Evolutionary conservation across 2,329 filamentous ascomycete genomes (phyloP).

Genomic region (Diplodia corticola): DNA sequence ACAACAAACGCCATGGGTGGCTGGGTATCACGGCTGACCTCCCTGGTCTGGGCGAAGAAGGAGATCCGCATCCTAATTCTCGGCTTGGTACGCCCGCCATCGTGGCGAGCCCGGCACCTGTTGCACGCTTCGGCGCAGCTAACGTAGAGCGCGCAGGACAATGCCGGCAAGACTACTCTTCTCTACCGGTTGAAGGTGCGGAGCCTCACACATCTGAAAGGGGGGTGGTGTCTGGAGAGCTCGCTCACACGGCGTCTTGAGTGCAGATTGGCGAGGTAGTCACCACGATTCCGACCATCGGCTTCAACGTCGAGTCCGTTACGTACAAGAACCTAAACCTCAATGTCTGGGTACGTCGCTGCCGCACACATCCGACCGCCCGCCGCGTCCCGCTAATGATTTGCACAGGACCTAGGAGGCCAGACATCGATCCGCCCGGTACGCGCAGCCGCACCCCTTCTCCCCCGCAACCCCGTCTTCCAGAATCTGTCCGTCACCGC

Average conservation of each 20-base stretch:
- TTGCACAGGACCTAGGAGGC: constrained; percentile 76
- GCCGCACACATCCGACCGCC: background rate
- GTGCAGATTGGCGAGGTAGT: constrained; percentile 93
- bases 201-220: background rate
- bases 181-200: constrained; percentile 90
- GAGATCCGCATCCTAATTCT: constrained; percentile 96
- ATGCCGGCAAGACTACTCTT: constrained; percentile 96
- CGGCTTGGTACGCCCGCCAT: constrained; percentile 68
- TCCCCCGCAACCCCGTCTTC: constrained; percentile 13
- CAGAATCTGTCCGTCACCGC: constrained; percentile 1
- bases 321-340: constrained; percentile 98
- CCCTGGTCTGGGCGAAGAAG: constrained; percentile 87
- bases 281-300: constrained; percentile 97
- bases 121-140: background rate
- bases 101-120: background rate
- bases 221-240: background rate
- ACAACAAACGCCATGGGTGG: constrained; percentile 50
- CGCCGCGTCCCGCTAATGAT: background rate
- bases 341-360: constrained; percentile 83
- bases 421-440: constrained; percentile 93
- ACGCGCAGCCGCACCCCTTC: constrained; percentile 9
- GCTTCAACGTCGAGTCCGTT: constrained; percentile 98
- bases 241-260: constrained; percentile 16
- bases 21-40: constrained; percentile 61
- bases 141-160: constrained; percentile 64